Base-by-base conservation (phyloP, 2,329 filamentous ascomycete genomes). In the Aspergillus sp. region DNA sequence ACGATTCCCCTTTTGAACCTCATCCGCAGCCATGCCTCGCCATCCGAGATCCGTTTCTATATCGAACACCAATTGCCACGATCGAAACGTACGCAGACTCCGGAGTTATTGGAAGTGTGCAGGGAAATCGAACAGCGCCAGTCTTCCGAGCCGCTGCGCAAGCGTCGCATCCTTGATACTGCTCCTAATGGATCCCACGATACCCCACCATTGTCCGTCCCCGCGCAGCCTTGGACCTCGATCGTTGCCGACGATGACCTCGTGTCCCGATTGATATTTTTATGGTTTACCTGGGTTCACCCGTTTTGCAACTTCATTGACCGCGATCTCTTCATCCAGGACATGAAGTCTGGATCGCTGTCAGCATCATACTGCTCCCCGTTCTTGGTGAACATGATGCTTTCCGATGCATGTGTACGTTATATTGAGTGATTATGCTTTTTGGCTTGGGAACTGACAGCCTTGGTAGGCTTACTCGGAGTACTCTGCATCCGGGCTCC, bases 341-440 rank as follows among this genome's bases (percentile, higher is more conserved):
- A 70, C 40, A 76, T 76, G 73, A 62, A 60, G 56, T 61, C 67
- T 15, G 67, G 67, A 4, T 58, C 70, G 17, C 17, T 66, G 11
- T 61, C 61, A 5, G 64, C 66, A 1, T 57, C 59, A 6, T 73
- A 66, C 52, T 75, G 73, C 51, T 75, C 73, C 9, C 69, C 73
- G 5, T 68, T 75, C 8, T 54, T 75, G 21, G 72, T 76, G 4
- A 73, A 74, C 53, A 65, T 65, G 1, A 70, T 76, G 7, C 58
- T 73, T 7, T 65, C 71, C 9, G 62, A 68, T 23, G 70, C 67
- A n/a, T 71, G 65, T 56, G 69, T 72, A 64, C 52, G 70, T 67
- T 11, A 8, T 21, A n/a, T 15, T 27, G 17, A 14, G 31, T 23
- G 9, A 4, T 27, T 21, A 2, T 23, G 19, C 17, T 12, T 19